phyloP scores from a whole-genome alignment of 768 basidiomycete species.

The Termitomyces titanicus region DNA sequence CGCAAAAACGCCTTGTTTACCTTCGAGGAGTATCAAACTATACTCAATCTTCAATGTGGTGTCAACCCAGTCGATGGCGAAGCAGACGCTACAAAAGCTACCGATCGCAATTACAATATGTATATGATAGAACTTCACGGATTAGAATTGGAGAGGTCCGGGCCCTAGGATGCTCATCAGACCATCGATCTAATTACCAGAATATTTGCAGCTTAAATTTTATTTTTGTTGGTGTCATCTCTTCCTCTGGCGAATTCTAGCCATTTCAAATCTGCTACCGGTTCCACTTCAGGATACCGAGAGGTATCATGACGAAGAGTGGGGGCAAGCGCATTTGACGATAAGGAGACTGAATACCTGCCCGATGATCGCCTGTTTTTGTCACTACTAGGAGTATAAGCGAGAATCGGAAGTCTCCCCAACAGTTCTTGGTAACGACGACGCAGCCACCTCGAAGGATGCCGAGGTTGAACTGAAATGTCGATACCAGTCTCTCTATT shows the following conservation, averaged over 20 bases:
- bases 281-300: conserved; percentile 26
- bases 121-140: conserved; percentile 90
- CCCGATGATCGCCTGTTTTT: conserved; percentile 9
- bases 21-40: conserved; percentile 91
- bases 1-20: conserved; percentile 61
- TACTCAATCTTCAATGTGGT: conserved; percentile 87
- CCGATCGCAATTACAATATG: conserved; percentile 76
- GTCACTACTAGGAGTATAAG: conserved; percentile 21
- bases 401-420: conserved; percentile 53
- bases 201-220: conserved; percentile 8
- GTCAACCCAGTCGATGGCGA: conserved; percentile 62
- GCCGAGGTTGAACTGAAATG: conserved; percentile 10
- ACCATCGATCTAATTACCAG: conserved; percentile 1
- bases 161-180: conserved; percentile 9
- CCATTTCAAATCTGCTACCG: conserved; percentile 31
- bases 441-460: conserved; percentile 46
- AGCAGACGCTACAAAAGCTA: conserved; percentile 44
- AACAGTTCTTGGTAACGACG: conserved; percentile 61
- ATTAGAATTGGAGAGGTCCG: conserved; percentile 55
- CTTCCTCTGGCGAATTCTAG: conserved; percentile 18
- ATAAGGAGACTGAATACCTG: conserved; percentile 28
- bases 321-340: conserved; percentile 25
- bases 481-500: neutral
- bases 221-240: conserved; percentile 1
- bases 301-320: conserved; percentile 17